Evolutionary conservation across 148 eudicot genomes (phyloP).

Genomic region (Camellia lanceoleosa): DNA sequence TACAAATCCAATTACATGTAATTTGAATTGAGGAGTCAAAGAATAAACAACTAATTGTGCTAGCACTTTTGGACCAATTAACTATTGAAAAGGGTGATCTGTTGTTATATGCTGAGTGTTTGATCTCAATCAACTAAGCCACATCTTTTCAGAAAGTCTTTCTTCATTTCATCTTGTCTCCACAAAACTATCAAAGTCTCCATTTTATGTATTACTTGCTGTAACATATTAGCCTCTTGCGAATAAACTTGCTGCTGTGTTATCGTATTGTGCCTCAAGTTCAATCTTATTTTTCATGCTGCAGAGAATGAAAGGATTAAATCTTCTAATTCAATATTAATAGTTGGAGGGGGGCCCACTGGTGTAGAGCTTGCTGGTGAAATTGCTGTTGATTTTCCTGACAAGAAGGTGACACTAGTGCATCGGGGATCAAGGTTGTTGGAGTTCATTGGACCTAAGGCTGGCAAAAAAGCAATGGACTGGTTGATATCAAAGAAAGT

Average conservation of each 20-base stretch:
- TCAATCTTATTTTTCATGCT: constrained; percentile 4
- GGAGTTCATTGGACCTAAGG: constrained; percentile 49
- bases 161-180: not conserved
- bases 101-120: not conserved
- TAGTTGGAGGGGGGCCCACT: constrained; percentile 61
- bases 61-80: not conserved
- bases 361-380: constrained; percentile 70
- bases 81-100: not conserved
- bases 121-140: not conserved
- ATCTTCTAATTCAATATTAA: constrained; percentile 36
- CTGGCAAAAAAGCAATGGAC: constrained; percentile 35
- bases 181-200: not conserved
- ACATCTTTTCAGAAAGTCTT: not conserved
- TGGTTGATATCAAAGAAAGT: constrained; percentile 53
- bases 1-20: too few relatives aligned
- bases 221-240: too few relatives aligned
- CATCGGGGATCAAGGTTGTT: constrained; percentile 49
- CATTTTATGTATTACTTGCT: not conserved
- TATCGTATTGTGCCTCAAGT: not conserved
- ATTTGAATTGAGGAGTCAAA: not conserved
- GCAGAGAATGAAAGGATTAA: constrained; percentile 39
- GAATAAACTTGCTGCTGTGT: too few relatives aligned
- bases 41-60: not conserved
- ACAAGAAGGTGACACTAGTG: constrained; percentile 46
- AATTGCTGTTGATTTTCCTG: constrained; percentile 44